Base-by-base conservation (phyloP, 129 eudicot genomes). In the Flaveria linearis region DNA sequence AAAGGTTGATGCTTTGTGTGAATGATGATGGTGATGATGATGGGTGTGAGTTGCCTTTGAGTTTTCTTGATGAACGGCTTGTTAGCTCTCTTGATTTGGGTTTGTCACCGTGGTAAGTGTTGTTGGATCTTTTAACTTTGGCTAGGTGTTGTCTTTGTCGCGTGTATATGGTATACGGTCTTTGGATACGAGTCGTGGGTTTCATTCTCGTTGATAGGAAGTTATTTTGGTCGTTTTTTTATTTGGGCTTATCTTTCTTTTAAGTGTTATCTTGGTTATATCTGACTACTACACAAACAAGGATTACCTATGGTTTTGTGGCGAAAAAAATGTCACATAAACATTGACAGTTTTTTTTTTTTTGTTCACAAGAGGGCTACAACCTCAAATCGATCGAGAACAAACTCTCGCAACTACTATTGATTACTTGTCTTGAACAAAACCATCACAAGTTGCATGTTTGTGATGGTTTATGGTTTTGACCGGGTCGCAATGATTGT, bases 11-110 rank as follows among this genome's bases (percentile, higher is more conserved):
- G 85, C 22, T 53, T 23, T 77, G 65, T 71, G 43, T 57, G 78
- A 80, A 86, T 71, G 76, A 52, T 79, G 90, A 77, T 72, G 90
- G 75, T 62, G 81, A 78, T 47, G 82, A 82, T 68, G 88, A 90
- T 80, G 83, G 82, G 62, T 71, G 42, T 15, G 89, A 88, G 57
- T 70, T 78, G 55, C 71, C 78, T 70, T 22, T 69, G 25, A 82
- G 74, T 76, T 72, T 74, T 55, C 85, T 84, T 62, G 83, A 83
- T 30, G 93, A 88, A 76, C 78, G 80, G 78, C 87, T 88, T 14
- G 66, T 83, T 84, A 88, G 96, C 76, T 83, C 96, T n/a, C 88
- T 89, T 66, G 96, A 94, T 41, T 68, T 82, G 76, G 82, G 81
- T 70, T 69, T 81, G 74, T 90, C 86, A 65, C 74, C 85, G 1